phyloP scores from a whole-genome alignment of 306 rosid species.

The Crataegus laevigata region DNA sequence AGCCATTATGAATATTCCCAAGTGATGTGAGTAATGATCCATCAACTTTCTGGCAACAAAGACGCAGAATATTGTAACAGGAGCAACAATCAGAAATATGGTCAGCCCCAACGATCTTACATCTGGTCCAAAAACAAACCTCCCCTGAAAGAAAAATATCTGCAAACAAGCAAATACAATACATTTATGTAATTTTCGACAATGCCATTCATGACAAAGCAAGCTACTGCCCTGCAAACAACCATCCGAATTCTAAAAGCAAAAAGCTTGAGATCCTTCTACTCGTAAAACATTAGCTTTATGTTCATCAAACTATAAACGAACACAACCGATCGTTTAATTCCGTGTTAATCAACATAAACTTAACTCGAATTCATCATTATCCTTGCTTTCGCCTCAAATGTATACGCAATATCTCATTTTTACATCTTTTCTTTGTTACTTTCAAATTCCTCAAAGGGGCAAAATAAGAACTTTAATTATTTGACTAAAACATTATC shows the following conservation, averaged over 20 bases:
- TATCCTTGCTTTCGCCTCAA: background rate
- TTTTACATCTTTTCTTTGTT: background rate
- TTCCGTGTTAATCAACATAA: background rate
- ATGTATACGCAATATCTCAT: background rate
- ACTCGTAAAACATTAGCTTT: background rate
- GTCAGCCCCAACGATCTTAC: constrained; percentile 86
- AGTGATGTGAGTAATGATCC: constrained; percentile 59
- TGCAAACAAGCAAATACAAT: constrained; percentile 32
- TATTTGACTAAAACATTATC: background rate
- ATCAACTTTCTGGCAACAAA: constrained; percentile 81
- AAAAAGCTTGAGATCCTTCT: background rate
- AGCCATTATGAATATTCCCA: constrained; percentile 62
- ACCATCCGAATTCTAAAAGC: background rate
- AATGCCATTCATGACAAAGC: background rate
- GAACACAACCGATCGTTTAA: background rate
- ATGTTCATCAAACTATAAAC: background rate
- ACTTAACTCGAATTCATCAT: background rate
- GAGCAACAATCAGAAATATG: constrained; percentile 78
- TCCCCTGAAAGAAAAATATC: constrained; percentile 90
- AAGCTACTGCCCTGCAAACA: background rate
- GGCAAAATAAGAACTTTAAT: background rate
- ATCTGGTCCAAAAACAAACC: constrained; percentile 98
- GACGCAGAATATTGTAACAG: constrained; percentile 73
- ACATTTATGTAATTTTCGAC: background rate
- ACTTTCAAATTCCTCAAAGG: background rate